Evolutionary conservation across 2,329 filamentous ascomycete species (phyloP), one percentile per base, ranked within the genome.

Genomic region (Aspergillus felis): DNA sequence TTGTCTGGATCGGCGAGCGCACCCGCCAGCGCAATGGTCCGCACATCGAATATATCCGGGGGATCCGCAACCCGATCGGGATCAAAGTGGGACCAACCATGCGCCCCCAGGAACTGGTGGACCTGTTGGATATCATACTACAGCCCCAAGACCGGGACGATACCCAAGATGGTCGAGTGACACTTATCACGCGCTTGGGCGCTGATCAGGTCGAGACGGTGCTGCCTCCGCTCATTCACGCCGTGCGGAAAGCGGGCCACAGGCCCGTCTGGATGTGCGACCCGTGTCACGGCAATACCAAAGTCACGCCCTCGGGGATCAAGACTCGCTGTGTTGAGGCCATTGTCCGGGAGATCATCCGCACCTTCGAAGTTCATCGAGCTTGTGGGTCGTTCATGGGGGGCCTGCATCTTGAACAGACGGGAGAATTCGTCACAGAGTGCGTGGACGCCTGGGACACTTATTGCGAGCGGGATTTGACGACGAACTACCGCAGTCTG

Each of bases 1-100:
- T 97, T 78, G 83, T 97, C 70, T 97, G 92, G 92, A 92, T 97
- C 65, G 92, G 92, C 57, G 92, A 97, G 75, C 89, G 92, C 63
- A 97, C 92, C 2, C 85, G 93, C 50, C 92, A 97, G 76, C 84
- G 96, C 51, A 88, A 93, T 71, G 90, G 92, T 65, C 92, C 88
- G 0, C 92, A 97, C 75, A 89, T 97, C 60, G 93, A 97, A 77
- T 97, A 93, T 80, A 94, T 96, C 82, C 88, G 92, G 42, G 93
- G 92, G 58, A 87, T 97, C 63, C 88, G 90, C 66, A 97, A 97
- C 76, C 92, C 92, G 0, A 90, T 97, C 64, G 92, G 92, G 61
- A 87, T 97, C 75, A 97, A 97, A 75, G 88, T 97, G 52, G 93
- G 92, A 0, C 92, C 93, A 5, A 87, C 86, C 1, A 96, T 93